Evolutionary conservation across 176 grass and related monocot species (phyloP), one percentile per base, ranked within the genome.

Genomic region (Carex scoparia): DNA sequence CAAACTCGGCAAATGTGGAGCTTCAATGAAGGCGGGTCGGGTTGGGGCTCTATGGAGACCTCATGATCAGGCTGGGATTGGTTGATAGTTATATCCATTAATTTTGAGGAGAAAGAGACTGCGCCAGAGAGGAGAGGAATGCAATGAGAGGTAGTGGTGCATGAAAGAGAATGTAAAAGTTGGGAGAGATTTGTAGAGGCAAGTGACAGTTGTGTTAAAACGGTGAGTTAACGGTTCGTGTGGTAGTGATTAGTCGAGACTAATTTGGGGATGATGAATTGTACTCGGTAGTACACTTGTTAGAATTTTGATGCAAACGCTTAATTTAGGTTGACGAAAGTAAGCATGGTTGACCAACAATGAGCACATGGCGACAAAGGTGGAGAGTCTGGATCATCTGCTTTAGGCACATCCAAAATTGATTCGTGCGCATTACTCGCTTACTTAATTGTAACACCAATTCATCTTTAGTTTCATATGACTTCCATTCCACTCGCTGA

Each of bases 1-100:
- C 95, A 94, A 7, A 98, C 88, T 19, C 93, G 82, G 57, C 95
- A 98, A 84, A 93, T 90, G 44, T 98, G 92, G 9, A 65, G 33
- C 79, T 81, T 81, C 59, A 81, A 27, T 4, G 56, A 31, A 33
- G 35, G 42, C 9, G 58, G 58, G 1, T 64, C 15, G 2, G 60
- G 79, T 27, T 2, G 79, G 32, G 79, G 58, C 2, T 31, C 0
- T 33, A 56, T 57, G 2, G 13, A 11, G 51, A 28, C 23, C 28
- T 56, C 33, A 33, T 46, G 44, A 46, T 35, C 51, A 31, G 28
- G 49, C 28, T 32, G 74, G 28, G 74, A 1, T 58, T 78, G 74
- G 12, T 78, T 78, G 51, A 55, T 78, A 7, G 74, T 28, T 56
- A 56, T 4, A 57, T 78, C 48, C 74, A 78, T 78, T 51, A 51